A percentile compares a stretch with the other conserved stretches of the same genome.
phyloP scores from a whole-genome alignment of 2,329 filamentous ascomycete species.

The Gaeumannomyces sp. region DNA sequence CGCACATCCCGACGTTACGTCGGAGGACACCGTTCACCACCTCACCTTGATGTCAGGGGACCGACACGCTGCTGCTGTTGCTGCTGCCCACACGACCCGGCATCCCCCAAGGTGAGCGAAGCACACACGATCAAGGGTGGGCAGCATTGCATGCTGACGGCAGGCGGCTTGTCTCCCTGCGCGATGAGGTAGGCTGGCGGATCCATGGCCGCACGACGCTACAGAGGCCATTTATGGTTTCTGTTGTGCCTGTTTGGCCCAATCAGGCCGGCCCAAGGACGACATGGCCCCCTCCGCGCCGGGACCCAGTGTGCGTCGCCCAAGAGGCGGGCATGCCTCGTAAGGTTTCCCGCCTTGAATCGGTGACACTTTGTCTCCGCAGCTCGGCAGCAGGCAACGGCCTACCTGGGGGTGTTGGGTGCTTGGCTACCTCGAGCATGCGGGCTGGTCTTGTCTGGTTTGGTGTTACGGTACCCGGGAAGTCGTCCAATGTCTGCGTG shows the following conservation, averaged over 20 bases:
- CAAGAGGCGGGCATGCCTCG: not conserved
- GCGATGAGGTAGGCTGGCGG: not conserved
- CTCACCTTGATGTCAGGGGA: too few relatives aligned
- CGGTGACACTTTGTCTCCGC: not conserved
- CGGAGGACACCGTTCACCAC: too few relatives aligned
- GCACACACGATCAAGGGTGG: not conserved
- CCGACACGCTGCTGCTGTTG: not conserved
- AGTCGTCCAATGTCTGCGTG: not conserved
- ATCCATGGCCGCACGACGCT: not conserved
- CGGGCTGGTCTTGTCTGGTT: too few relatives aligned
- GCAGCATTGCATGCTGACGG: not conserved
- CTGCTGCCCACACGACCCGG: not conserved
- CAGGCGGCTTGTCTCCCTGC: not conserved
- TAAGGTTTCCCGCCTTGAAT: not conserved
- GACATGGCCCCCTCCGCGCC: not conserved
- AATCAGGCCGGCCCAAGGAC: not conserved
- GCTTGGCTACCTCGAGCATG: too few relatives aligned
- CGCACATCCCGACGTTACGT: too few relatives aligned
- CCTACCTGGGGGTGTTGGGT: too few relatives aligned
- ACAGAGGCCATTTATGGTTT: not conserved
- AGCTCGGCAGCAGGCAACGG: too few relatives aligned
- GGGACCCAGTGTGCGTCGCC: not conserved
- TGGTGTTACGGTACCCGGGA: not conserved
- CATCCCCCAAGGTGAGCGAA: not conserved
- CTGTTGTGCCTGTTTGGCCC: not conserved